Conservation (phyloP, 805 yeast species). For the Ogataea wickerhamii region DNA sequence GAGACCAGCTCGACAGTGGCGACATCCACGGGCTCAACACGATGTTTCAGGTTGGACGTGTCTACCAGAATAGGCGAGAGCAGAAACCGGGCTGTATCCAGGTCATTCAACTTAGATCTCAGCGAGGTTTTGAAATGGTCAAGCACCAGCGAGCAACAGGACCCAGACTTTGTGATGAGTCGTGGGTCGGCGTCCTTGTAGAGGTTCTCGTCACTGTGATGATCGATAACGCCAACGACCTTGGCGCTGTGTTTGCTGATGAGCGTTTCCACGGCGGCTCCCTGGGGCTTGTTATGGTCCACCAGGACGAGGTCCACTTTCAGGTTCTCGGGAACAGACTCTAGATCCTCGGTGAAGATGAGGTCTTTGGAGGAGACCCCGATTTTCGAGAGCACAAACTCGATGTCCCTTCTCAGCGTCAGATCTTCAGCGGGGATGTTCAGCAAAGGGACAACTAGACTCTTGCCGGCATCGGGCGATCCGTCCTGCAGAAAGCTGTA, state of each 20-base stretch:
- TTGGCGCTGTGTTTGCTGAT: constrained; percentile 25
- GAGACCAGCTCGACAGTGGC: constrained; percentile 38
- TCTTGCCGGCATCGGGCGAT: constrained; percentile 20
- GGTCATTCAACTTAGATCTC: constrained; percentile 6
- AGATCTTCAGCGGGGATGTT: constrained; percentile 70
- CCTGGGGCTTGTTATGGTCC: constrained; percentile 76
- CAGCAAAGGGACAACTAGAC: constrained; percentile 59
- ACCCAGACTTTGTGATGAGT: constrained; percentile 60
- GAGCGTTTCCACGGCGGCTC: constrained; percentile 35
- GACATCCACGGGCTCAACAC: constrained; percentile 59
- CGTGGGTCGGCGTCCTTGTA: constrained; percentile 56
- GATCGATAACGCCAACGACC: constrained; percentile 73
- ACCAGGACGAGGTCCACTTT: constrained; percentile 56
- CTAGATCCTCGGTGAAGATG: constrained; percentile 66
- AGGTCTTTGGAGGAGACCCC: constrained; percentile 48
- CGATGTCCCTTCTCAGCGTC: constrained; percentile 66
- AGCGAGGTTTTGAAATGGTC: constrained; percentile 35
- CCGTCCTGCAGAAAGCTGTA: constrained; percentile 57
- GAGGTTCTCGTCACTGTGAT: constrained; percentile 70
- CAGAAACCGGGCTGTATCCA: constrained; percentile 34
- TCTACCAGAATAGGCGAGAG: constrained; percentile 74
- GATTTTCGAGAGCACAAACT: constrained; percentile 44
- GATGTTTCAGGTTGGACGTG: constrained; percentile 62
- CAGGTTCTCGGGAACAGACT: constrained; percentile 9
- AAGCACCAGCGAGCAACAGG: constrained; percentile 75